Percentiles rank a stretch among this genome's conserved stretches.
Conservation (phyloP, 2,329 filamentous ascomycete species). For the Cladosporium sp. region DNA sequence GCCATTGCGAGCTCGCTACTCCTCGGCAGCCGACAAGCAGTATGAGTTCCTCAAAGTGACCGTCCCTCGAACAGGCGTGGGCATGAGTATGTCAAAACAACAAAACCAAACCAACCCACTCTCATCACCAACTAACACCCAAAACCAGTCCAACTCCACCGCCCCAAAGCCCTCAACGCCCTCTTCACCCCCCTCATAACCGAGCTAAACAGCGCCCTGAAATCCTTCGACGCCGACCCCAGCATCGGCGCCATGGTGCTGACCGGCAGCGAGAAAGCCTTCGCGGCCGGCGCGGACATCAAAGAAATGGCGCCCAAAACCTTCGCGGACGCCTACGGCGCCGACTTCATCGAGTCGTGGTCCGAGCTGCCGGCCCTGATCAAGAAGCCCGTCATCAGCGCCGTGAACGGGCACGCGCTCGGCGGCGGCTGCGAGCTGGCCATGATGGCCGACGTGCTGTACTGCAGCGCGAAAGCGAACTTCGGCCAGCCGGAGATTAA, state of each 20-base stretch:
- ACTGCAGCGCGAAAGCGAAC: constrained; percentile 79
- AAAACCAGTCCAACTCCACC: constrained; percentile 81
- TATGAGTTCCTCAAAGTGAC: constrained; percentile 85
- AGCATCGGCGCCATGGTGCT: constrained; percentile 74
- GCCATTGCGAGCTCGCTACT: constrained; percentile 51
- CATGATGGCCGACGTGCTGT: constrained; percentile 95
- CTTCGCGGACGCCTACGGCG: constrained; percentile 82
- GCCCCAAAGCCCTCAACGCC: constrained; percentile 93
- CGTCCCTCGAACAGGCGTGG: constrained; percentile 81
- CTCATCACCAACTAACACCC: neutral
- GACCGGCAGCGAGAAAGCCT: constrained; percentile 85
- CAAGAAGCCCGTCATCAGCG: constrained; percentile 92
- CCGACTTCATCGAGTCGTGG: constrained; percentile 94
- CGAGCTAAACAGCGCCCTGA: constrained; percentile 79
- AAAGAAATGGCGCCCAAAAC: constrained; percentile 96
- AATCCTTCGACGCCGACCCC: constrained; percentile 64
- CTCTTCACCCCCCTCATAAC: constrained; percentile 84
- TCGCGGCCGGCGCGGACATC: constrained; percentile 95
- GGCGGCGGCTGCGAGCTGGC: constrained; percentile 95
- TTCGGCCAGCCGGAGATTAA: constrained; percentile 98
- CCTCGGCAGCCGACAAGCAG: constrained; percentile 41
- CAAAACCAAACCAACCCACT: neutral
- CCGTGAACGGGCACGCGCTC: constrained; percentile 90
- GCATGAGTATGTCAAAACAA: constrained; percentile 62
- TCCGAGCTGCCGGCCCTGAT: constrained; percentile 76